Conservation (phyloP, 1,139 yeast genomes). For the Yamadazyma buinensis region DNA sequence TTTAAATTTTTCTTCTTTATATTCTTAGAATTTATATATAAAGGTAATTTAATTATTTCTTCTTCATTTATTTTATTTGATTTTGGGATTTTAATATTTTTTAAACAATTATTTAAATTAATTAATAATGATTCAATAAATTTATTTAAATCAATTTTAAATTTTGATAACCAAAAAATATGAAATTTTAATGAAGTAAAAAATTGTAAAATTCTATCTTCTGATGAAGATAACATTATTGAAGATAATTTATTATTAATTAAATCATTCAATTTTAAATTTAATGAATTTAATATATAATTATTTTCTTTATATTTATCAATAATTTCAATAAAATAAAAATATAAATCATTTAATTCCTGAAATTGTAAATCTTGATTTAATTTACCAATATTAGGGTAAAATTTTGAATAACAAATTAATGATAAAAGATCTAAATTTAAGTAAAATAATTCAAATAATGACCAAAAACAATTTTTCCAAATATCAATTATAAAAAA, state of each 20-base stretch:
- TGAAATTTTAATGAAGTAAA: constrained; percentile 30
- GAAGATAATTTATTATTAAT: constrained; percentile 21
- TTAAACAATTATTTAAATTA: no score
- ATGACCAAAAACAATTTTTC: constrained; percentile 27
- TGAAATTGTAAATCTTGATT: constrained; percentile 10
- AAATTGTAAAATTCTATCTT: constrained; percentile 28
- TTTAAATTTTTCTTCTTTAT: constrained; percentile 15
- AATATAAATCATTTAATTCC: constrained; percentile 5
- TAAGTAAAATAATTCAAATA: constrained; percentile 33
- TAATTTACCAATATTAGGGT: constrained; percentile 14
- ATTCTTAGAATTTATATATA: constrained; percentile 32
- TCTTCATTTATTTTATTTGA: constrained; percentile 1
- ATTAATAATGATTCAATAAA: no score
- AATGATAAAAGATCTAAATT: constrained; percentile 29
- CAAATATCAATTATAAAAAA: constrained; percentile 21
- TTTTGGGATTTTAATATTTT: no score
- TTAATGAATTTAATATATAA: constrained; percentile 11
- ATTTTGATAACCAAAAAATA: constrained; percentile 19
- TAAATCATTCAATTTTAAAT: constrained; percentile 22
- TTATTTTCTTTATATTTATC: constrained; percentile 1
- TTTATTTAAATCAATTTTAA: constrained; percentile 2
- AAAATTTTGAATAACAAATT: constrained; percentile 9
- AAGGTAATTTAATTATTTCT: no score
- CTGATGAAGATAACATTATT: constrained; percentile 26
- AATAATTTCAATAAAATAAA: constrained; percentile 3